Conservation (phyloP, 1,139 yeast genomes). For the Magnusiomyces suaveolens region DNA sequence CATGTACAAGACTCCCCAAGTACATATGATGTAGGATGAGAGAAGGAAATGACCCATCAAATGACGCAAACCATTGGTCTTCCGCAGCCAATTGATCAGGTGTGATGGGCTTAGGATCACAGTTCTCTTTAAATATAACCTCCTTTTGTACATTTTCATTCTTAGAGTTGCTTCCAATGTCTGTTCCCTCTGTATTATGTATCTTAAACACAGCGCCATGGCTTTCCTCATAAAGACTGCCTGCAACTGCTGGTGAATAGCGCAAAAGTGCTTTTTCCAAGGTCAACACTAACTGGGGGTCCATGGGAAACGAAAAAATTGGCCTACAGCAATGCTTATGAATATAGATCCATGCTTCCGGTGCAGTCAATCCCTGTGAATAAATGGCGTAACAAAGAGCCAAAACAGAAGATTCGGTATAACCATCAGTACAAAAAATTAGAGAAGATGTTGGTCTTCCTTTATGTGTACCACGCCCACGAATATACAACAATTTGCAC, state of each 20-base stretch:
- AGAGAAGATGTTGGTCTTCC: slow-evolving; percentile 31
- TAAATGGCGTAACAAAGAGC: slow-evolving; percentile 65
- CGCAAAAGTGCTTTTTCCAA: slow-evolving; percentile 51
- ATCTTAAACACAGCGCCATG: slow-evolving; percentile 15
- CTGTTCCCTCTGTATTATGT: neutral
- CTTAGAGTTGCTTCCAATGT: neutral
- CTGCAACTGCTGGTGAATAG: slow-evolving; percentile 41
- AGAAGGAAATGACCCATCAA: slow-evolving; percentile 58
- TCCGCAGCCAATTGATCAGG: slow-evolving; percentile 12
- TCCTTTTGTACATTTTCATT: neutral
- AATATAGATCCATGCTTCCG: slow-evolving; percentile 46
- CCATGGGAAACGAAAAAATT: slow-evolving; percentile 71
- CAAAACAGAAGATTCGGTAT: slow-evolving; percentile 77
- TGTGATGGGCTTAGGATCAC: neutral
- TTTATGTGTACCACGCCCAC: slow-evolving; percentile 20
- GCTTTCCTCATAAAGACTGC: slow-evolving; percentile 12
- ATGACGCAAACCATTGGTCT: slow-evolving; percentile 28
- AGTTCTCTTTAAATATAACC: slow-evolving; percentile 6
- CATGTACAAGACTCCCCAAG: slow-evolving; percentile 78
- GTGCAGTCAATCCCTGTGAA: slow-evolving; percentile 42
- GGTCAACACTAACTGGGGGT: slow-evolving; percentile 54
- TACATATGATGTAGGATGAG: slow-evolving; percentile 74
- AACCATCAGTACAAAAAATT: slow-evolving; percentile 81
- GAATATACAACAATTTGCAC: slow-evolving; percentile 30
- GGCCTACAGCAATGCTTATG: slow-evolving; percentile 65